Percentiles rank a stretch among this genome's conserved stretches.
phyloP scores from a whole-genome alignment of 176 grass and related monocot species.

The Oryza australiensis region DNA sequence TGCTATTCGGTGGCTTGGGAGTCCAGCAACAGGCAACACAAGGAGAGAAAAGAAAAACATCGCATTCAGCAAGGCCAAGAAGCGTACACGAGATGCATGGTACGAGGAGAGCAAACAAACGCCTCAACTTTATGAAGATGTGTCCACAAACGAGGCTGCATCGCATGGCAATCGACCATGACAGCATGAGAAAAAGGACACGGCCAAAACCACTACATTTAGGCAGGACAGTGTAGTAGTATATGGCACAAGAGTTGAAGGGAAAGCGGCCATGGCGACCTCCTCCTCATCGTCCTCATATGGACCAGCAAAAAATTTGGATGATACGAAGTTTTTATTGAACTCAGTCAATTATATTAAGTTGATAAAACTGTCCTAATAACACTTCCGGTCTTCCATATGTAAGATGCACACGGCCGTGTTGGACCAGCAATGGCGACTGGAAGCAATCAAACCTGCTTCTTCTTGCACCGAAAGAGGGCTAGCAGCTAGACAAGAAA shows the following conservation, averaged over 20 bases:
- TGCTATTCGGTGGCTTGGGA: not conserved
- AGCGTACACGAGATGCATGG: not conserved
- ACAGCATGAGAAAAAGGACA: not conserved
- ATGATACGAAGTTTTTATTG: too few species aligned
- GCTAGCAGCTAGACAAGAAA: not conserved
- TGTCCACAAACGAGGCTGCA: not conserved
- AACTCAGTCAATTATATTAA: too few species aligned
- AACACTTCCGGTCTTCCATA: too few species aligned
- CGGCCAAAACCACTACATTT: not conserved
- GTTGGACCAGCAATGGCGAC: not conserved
- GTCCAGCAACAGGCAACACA: not conserved
- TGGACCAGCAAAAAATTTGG: too few species aligned
- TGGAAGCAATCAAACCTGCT: slow-evolving; percentile 6
- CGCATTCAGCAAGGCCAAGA: not conserved
- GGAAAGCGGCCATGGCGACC: not conserved
- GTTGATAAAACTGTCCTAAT: too few species aligned
- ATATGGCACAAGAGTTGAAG: not conserved
- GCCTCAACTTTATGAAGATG: not conserved
- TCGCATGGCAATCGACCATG: not conserved
- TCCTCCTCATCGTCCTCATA: not conserved
- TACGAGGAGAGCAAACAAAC: not conserved
- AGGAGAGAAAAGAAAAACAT: not conserved
- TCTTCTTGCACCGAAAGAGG: not conserved
- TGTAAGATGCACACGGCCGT: too few species aligned
- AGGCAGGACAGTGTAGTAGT: not conserved